Percentiles rank a stretch among this genome's conserved stretches.
Evolutionary conservation across 768 basidiomycete species (phyloP).

Genomic region (Leucosporidium creatinivorum): DNA sequence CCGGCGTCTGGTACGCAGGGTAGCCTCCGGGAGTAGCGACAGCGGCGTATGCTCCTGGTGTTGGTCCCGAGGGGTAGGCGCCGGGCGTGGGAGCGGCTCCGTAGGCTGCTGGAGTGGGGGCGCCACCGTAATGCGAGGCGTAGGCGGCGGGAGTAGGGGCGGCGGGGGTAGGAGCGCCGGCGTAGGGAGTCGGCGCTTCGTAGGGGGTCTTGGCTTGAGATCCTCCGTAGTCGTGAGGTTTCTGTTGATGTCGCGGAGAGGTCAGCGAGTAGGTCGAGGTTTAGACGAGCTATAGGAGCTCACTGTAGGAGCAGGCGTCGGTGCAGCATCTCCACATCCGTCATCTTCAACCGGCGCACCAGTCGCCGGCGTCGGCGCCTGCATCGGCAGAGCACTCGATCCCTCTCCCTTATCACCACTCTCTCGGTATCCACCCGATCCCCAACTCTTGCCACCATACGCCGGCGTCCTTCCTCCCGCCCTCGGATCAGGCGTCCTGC

Average conservation of each 20-base stretch:
- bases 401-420: not conserved
- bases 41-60: constrained; percentile 41
- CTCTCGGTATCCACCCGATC: not conserved
- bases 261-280: not conserved
- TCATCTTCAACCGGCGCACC: not conserved
- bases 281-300: not conserved
- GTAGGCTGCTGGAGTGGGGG: constrained; percentile 46
- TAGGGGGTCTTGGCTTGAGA: not conserved
- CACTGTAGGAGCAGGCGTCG: constrained; percentile 13
- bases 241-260: not conserved
- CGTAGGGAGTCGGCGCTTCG: constrained; percentile 39
- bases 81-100: constrained; percentile 45
- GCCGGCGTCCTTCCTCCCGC: constrained; percentile 10
- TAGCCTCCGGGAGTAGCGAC: constrained; percentile 4
- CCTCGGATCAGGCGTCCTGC: constrained; percentile 20
- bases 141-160: constrained; percentile 37
- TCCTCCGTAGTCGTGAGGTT: constrained; percentile 23
- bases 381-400: not conserved
- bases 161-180: constrained; percentile 37
- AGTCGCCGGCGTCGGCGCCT: not conserved
- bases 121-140: constrained; percentile 28
- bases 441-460: constrained; percentile 12
- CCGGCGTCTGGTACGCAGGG: constrained; percentile 21
- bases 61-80: constrained; percentile 40
- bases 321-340: not conserved